These are phyloP conservation scores for Lathyrus oleraceus DNA, from an alignment of 306 rosid species.

Conservation along the genomic window DNA sequence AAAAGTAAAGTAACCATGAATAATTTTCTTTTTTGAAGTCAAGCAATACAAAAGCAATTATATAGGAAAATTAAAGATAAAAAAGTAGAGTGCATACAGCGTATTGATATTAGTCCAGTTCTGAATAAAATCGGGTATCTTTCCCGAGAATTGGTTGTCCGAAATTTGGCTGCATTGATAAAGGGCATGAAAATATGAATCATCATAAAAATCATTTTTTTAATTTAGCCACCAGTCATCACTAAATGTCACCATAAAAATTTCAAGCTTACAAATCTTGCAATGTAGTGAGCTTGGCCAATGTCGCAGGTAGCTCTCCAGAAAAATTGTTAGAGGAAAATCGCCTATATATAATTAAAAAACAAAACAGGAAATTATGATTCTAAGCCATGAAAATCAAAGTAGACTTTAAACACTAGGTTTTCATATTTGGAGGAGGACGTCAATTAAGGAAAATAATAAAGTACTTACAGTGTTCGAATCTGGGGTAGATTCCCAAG, in stretches of 20 bases:
- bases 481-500: conserved; percentile 1
- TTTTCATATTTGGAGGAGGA: no score
- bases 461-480: conserved; percentile 1
- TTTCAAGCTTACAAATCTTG: conserved; percentile 52
- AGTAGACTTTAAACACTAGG: neutral
- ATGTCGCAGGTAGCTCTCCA: conserved; percentile 61
- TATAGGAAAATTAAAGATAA: neutral
- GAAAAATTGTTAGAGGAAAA: conserved; percentile 61
- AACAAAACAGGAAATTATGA: neutral
- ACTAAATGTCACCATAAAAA: neutral
- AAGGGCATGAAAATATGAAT: neutral
- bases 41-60: no score
- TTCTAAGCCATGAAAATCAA: neutral
- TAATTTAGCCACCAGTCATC: neutral
- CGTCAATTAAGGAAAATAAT: neutral
- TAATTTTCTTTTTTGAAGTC: neutral
- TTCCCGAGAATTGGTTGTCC: conserved; percentile 59
- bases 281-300: conserved; percentile 48
- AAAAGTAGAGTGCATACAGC: conserved; percentile 40
- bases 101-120: conserved; percentile 50
- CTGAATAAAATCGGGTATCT: conserved; percentile 60
- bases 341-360: conserved; percentile 36
- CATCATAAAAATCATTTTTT: neutral
- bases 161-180: conserved; percentile 49
- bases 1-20: neutral